phyloP scores from a whole-genome alignment of 805 yeast genomes.

The Wickerhamomyces tratensis region DNA sequence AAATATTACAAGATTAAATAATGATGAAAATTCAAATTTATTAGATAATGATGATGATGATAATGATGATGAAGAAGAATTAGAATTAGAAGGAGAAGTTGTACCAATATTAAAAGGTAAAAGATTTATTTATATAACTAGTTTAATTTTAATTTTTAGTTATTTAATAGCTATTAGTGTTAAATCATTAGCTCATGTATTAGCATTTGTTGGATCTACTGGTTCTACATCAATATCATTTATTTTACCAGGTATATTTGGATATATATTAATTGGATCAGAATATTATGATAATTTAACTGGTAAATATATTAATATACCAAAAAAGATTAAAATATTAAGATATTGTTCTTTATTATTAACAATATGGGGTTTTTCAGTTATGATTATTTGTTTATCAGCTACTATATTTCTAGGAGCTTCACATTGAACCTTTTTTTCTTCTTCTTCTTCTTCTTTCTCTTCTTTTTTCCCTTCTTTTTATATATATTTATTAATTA shows the following conservation, averaged over 20 bases:
- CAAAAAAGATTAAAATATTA: constrained; percentile 16
- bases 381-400: constrained; percentile 42
- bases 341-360: constrained; percentile 29
- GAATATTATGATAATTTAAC: constrained; percentile 21
- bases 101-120: constrained; percentile 17
- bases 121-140: constrained; percentile 42
- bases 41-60: no score
- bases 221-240: constrained; percentile 91
- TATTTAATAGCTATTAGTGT: constrained; percentile 60
- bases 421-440: constrained; percentile 11
- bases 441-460: no score
- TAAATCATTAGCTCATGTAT: constrained; percentile 66
- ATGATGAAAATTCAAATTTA: constrained; percentile 5
- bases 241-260: constrained; percentile 83
- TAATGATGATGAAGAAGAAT: no score
- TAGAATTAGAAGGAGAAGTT: constrained; percentile 23
- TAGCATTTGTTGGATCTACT: constrained; percentile 86
- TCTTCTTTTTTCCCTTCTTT: no score
- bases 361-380: constrained; percentile 38
- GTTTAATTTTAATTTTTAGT: constrained; percentile 40
- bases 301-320: constrained; percentile 19
- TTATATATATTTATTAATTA: no score
- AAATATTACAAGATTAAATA: not conserved
- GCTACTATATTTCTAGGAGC: constrained; percentile 23
- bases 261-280: constrained; percentile 59